phyloP scores from a whole-genome alignment of 352 stramenopile genomes.

The Phytophthora pseudosyringae region DNA sequence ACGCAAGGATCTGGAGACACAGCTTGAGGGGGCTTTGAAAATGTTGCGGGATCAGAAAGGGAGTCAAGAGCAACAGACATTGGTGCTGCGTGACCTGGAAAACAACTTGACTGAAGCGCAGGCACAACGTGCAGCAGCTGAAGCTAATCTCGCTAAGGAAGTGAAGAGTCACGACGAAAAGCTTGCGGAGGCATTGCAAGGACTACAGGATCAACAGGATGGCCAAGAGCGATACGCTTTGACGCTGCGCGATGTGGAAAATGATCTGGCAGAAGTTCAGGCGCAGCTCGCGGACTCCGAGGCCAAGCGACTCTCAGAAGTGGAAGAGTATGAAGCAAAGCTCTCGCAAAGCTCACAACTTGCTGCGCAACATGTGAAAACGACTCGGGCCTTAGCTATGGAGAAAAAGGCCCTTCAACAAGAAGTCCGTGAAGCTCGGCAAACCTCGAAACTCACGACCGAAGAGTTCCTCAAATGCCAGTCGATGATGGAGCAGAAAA shows the following conservation, averaged over 20 bases:
- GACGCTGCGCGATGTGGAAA: constrained; percentile 9
- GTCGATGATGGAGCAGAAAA: constrained; percentile 21
- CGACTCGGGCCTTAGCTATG: constrained; percentile 5
- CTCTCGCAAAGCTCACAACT: not conserved
- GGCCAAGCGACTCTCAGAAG: not conserved
- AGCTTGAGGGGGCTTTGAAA: constrained; percentile 1
- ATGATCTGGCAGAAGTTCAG: constrained; percentile 6
- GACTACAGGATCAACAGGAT: constrained; percentile 15
- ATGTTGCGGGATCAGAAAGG: constrained; percentile 1
- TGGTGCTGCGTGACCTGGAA: constrained; percentile 5
- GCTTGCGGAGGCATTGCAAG: constrained; percentile 1
- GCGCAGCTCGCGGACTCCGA: constrained; percentile 6
- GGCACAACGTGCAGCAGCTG: constrained; percentile 9
- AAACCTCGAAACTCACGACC: constrained; percentile 12
- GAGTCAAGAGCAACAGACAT: not conserved
- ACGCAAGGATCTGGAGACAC: not conserved
- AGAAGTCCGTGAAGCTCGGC: constrained; percentile 22
- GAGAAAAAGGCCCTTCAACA: constrained; percentile 30
- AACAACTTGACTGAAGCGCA: constrained; percentile 1
- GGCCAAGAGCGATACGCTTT: constrained; percentile 8
- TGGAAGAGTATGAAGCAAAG: constrained; percentile 8
- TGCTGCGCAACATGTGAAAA: constrained; percentile 22
- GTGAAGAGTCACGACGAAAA: constrained; percentile 3
- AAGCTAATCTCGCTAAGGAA: constrained; percentile 12
- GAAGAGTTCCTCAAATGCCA: constrained; percentile 28